Percentiles rank a stretch among this genome's conserved stretches.
Evolutionary conservation across 192 early-diverging fungal species (phyloP).

Genomic region (Entophlyctis luteolus): DNA sequence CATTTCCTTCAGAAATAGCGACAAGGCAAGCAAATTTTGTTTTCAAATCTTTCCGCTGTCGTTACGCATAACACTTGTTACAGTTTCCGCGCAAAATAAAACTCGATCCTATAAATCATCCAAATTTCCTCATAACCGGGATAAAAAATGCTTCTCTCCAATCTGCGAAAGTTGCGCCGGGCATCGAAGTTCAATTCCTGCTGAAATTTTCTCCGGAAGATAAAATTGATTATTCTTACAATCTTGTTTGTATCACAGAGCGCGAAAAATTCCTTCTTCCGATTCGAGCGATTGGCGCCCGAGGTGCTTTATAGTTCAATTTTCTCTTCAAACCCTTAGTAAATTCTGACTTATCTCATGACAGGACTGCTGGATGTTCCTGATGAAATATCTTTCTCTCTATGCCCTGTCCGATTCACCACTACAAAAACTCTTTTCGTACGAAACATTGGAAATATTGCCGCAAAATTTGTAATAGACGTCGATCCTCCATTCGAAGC

Average conservation of each 20-base stretch:
- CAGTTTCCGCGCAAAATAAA: constrained; percentile 48
- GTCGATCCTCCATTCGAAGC: constrained; percentile 38
- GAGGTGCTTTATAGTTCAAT: constrained; percentile 34
- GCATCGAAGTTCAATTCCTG: constrained; percentile 55
- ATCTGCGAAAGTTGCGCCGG: constrained; percentile 57
- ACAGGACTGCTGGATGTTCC: constrained; percentile 58
- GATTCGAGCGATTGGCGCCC: constrained; percentile 45
- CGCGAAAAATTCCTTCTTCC: constrained; percentile 59
- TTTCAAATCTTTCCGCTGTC: neutral
- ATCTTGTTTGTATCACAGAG: constrained; percentile 58
- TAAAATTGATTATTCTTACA: constrained; percentile 45
- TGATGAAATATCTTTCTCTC: constrained; percentile 46
- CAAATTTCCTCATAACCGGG: constrained; percentile 44
- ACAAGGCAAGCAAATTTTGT: constrained; percentile 43
- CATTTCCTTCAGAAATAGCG: constrained; percentile 56
- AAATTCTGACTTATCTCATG: no score
- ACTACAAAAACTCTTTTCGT: constrained; percentile 44
- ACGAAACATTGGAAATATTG: constrained; percentile 54
- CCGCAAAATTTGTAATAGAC: constrained; percentile 45
- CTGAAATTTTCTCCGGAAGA: constrained; percentile 57
- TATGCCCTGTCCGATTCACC: constrained; percentile 42
- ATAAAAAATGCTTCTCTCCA: constrained; percentile 38
- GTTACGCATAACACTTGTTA: neutral
- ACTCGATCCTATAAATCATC: constrained; percentile 50
- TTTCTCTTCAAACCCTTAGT: neutral